phyloP scores from a whole-genome alignment of 306 rosid species.

The Begonia masoniana region DNA sequence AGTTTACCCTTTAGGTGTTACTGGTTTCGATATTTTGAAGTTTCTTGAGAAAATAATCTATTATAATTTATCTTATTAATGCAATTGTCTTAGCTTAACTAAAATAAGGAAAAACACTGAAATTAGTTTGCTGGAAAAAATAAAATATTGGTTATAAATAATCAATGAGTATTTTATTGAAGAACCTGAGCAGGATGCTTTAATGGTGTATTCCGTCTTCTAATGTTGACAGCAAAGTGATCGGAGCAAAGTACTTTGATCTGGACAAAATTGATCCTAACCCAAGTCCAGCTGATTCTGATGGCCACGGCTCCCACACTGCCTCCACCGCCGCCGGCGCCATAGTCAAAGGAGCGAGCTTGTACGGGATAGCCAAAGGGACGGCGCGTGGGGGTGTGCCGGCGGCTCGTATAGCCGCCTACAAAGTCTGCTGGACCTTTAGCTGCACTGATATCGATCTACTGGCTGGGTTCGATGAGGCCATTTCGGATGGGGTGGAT shows the following conservation, averaged over 20 bases:
- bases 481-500: constrained; percentile 80
- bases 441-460: constrained; percentile 63
- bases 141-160: no score
- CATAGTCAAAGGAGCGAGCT: constrained; percentile 37
- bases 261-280: constrained; percentile 6
- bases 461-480: constrained; percentile 66
- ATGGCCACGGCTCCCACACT: constrained; percentile 79
- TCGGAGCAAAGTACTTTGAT: constrained; percentile 59
- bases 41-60: no score
- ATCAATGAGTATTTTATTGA: no score
- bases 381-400: constrained; percentile 80
- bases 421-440: constrained; percentile 65
- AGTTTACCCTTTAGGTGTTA: no score
- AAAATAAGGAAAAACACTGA: no score
- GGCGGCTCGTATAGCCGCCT: constrained; percentile 46
- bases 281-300: constrained; percentile 44
- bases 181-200: no score
- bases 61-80: no score
- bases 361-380: constrained; percentile 57
- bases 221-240: constrained; percentile 6
- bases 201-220: no score
- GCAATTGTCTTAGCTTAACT: no score
- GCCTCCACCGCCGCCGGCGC: constrained; percentile 50
- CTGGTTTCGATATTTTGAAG: no score
- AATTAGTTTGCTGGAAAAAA: no score